These are phyloP conservation scores for Inga leiocalycina DNA, from an alignment of 306 rosid species.

Conservation along the genomic window DNA sequence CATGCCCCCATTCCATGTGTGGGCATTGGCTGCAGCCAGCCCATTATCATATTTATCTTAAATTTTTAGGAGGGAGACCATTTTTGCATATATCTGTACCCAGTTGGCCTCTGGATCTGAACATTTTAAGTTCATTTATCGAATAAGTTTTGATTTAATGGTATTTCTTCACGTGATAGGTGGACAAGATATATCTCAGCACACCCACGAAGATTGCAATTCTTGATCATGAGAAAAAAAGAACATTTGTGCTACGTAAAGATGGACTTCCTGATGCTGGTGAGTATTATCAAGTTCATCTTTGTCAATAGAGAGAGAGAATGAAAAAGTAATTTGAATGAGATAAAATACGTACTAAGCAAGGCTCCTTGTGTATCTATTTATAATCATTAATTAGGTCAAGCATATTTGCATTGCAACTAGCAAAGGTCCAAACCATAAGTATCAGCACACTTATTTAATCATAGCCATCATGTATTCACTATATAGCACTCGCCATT, in stretches of 20 bases:
- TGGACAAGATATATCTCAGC: conserved; percentile 94
- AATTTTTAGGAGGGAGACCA: background rate
- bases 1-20: conserved; percentile 8
- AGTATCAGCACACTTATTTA: background rate
- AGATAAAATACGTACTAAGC: background rate
- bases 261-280: conserved; percentile 99
- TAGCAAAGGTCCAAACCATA: background rate
- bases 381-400: background rate
- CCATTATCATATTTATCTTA: background rate
- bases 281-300: conserved; percentile 43
- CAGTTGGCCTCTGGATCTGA: background rate
- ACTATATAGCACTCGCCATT: background rate
- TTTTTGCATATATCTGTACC: conserved; percentile 1
- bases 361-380: background rate
- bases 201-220: conserved; percentile 95
- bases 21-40: conserved; percentile 3
- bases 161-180: conserved; percentile 46
- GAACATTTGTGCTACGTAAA: conserved; percentile 91
- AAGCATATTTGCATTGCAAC: background rate
- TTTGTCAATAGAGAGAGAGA: conserved; percentile 4
- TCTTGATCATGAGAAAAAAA: conserved; percentile 94
- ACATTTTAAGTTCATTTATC: conserved; percentile 8
- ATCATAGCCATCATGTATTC: background rate
- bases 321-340: background rate
- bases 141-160: conserved; percentile 19